phyloP scores from a whole-genome alignment of 2,329 filamentous ascomycete genomes.

The Lasiodiplodia gonubiensis region DNA sequence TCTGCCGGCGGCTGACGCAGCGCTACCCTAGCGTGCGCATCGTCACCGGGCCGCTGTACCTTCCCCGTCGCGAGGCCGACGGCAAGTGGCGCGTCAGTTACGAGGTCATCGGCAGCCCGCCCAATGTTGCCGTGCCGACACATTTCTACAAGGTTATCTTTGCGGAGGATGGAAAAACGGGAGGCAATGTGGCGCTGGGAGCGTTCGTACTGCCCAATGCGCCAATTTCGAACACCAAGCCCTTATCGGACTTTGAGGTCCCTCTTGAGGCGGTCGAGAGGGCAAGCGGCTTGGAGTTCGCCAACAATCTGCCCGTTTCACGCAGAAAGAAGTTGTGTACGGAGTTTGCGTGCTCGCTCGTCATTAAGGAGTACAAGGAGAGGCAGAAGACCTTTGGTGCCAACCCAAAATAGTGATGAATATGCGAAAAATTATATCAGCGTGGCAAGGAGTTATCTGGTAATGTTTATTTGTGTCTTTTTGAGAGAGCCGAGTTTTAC shows the following conservation, averaged over 20 bases:
- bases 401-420: conserved; percentile 9
- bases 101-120: conserved; percentile 92
- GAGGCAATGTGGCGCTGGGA: conserved; percentile 77
- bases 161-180: conserved; percentile 75
- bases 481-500: conserved; percentile 12
- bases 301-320: conserved; percentile 73
- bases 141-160: conserved; percentile 99
- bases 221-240: conserved; percentile 83
- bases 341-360: conserved; percentile 81
- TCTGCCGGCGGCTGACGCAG: conserved; percentile 81
- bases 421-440: neutral
- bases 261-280: conserved; percentile 91
- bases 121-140: conserved; percentile 93
- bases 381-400: conserved; percentile 56
- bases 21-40: conserved; percentile 87
- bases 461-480: neutral
- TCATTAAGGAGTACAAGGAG: conserved; percentile 79
- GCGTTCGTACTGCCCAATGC: conserved; percentile 97
- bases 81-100: conserved; percentile 96
- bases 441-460: conserved; percentile 1
- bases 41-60: conserved; percentile 91
- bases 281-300: conserved; percentile 91
- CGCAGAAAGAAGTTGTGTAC: conserved; percentile 81
- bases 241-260: conserved; percentile 90
- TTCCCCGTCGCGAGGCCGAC: conserved; percentile 85